phyloP scores from a whole-genome alignment of 257 asterid genomes.

The Fraxinus americana region DNA sequence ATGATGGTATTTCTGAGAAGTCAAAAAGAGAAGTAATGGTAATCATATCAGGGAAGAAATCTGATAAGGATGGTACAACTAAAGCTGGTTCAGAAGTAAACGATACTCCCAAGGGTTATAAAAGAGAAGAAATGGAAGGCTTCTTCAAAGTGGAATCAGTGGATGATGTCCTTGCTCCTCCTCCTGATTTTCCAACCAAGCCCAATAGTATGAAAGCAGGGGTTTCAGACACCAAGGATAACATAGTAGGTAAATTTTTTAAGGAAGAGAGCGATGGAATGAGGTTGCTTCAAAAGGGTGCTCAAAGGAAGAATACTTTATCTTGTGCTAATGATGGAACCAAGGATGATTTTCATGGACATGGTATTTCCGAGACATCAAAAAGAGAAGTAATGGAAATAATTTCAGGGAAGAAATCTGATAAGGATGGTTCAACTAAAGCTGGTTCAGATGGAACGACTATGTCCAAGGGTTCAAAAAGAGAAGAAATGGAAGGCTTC shows the following conservation, averaged over 20 bases:
- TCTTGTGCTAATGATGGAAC: neutral
- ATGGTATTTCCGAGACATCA: neutral
- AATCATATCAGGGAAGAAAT: neutral
- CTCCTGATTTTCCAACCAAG: constrained; percentile 13
- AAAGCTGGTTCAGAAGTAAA: too few species aligned
- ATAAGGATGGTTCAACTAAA: neutral
- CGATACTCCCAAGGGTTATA: too few species aligned
- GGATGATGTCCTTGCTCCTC: constrained; percentile 6
- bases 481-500: neutral
- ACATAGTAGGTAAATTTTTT: neutral
- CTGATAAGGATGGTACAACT: neutral
- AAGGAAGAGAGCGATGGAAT: neutral
- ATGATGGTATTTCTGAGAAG: neutral
- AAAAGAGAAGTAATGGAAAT: constrained; percentile 1
- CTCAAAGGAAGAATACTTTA: neutral
- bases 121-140: neutral
- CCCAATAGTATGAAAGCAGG: neutral
- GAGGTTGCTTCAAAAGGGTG: neutral
- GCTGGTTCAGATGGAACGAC: too few species aligned
- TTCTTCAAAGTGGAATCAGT: neutral
- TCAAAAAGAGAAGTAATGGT: neutral
- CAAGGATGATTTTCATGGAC: neutral
- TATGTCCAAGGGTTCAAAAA: neutral
- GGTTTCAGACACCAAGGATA: neutral
- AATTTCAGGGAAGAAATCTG: neutral